phyloP scores from a whole-genome alignment of 306 rosid genomes.

The Vigna trinervia region DNA sequence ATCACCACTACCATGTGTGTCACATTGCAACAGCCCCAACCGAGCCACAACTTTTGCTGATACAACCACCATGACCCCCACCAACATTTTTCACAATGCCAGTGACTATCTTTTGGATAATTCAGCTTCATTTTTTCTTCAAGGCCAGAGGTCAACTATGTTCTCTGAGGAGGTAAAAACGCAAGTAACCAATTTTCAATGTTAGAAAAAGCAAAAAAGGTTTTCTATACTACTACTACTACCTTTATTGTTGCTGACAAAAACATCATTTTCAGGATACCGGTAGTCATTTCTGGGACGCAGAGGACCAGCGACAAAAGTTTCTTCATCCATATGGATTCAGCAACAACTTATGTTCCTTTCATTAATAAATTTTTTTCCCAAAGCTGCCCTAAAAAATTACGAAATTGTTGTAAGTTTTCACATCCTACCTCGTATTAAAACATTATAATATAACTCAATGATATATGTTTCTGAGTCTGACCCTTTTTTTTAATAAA shows the following conservation, averaged over 20 bases:
- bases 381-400: conserved; percentile 49
- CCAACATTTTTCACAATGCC: conserved; percentile 43
- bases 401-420: conserved; percentile 62
- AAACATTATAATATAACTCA: background rate
- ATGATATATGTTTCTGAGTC: background rate
- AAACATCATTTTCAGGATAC: conserved; percentile 65
- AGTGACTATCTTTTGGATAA: conserved; percentile 51
- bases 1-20: conserved; percentile 45
- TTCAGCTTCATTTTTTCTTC: conserved; percentile 60
- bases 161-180: conserved; percentile 63
- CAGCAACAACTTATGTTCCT: conserved; percentile 68
- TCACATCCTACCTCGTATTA: conserved; percentile 46
- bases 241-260: conserved; percentile 1
- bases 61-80: conserved; percentile 37
- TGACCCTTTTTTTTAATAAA: background rate
- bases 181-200: background rate
- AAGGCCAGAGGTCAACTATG: conserved; percentile 55
- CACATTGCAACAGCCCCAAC: conserved; percentile 62
- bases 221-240: background rate
- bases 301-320: conserved; percentile 78
- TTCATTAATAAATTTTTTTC: conserved; percentile 52
- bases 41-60: conserved; percentile 54
- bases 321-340: conserved; percentile 69
- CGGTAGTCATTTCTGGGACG: conserved; percentile 68
- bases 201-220: background rate